phyloP scores from a whole-genome alignment of 176 grass and related monocot species.

The Hordeum marinum region DNA sequence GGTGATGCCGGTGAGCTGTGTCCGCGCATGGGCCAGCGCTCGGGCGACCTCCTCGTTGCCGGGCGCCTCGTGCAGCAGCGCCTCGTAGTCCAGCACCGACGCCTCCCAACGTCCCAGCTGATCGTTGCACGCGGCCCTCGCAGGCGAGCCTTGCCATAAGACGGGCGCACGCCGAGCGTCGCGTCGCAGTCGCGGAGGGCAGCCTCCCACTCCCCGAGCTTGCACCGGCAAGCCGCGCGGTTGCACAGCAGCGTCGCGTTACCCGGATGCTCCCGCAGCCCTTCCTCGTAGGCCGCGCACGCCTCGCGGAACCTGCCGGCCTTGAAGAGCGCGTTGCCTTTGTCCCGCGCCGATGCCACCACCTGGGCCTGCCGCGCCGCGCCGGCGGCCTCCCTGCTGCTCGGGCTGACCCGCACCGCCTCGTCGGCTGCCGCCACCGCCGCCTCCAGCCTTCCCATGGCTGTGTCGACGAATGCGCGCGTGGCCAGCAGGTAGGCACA shows the following conservation, averaged over 20 bases:
- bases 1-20: not conserved
- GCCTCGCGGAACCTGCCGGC: not conserved
- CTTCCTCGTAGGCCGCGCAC: not conserved
- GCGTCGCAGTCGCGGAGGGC: not conserved
- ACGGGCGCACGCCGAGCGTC: not conserved
- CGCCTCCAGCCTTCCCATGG: not conserved
- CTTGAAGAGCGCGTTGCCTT: not conserved
- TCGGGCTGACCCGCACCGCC: not conserved
- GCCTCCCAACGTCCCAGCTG: not conserved
- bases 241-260: conserved; percentile 15
- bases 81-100: conserved; percentile 1
- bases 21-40: not conserved
- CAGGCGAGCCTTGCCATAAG: not conserved
- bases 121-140: not conserved
- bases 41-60: not conserved
- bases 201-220: not conserved
- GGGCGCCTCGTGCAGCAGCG: not conserved
- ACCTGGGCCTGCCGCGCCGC: not conserved
- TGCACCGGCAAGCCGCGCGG: not conserved
- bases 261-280: not conserved
- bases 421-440: not conserved
- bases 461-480: not conserved
- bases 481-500: not conserved
- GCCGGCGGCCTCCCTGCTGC: not conserved
- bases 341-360: not conserved